Conservation (phyloP, 2,329 filamentous ascomycete genomes). For the Plenodomus lindquistii region DNA sequence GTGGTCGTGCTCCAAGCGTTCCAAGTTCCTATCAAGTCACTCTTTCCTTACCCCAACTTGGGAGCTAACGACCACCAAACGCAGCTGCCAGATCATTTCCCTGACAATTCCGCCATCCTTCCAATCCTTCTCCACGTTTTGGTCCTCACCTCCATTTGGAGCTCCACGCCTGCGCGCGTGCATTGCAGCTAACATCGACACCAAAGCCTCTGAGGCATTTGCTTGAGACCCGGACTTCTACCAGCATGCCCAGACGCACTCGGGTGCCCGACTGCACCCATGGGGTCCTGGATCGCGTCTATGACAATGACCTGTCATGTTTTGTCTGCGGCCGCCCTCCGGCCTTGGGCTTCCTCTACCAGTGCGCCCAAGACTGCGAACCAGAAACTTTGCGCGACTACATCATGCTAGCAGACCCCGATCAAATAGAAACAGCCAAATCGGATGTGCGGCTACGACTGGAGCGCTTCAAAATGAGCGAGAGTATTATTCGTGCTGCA, state of each 20-base stretch:
- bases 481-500: constrained; percentile 39
- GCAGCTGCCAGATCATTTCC: not conserved
- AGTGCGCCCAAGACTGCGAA: constrained; percentile 65
- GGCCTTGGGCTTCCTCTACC: constrained; percentile 72
- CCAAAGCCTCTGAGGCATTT: not conserved
- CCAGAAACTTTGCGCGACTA: constrained; percentile 8
- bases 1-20: not conserved
- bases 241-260: constrained; percentile 20
- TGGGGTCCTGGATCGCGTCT: constrained; percentile 68
- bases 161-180: not conserved
- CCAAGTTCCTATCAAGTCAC: not conserved
- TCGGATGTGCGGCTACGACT: constrained; percentile 33
- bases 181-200: not conserved
- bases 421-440: not conserved
- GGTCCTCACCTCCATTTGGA: not conserved
- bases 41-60: constrained; percentile 2
- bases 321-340: constrained; percentile 60
- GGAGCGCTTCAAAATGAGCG: constrained; percentile 33
- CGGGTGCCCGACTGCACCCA: constrained; percentile 63
- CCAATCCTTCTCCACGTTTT: constrained; percentile 2
- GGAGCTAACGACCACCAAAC: not conserved
- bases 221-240: constrained; percentile 14
- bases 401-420: constrained; percentile 1
- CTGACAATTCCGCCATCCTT: not conserved
- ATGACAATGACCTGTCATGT: constrained; percentile 58